These are phyloP conservation scores for Diaporthe helianthi DNA, from an alignment of 2,329 filamentous ascomycete species.

Conservation along the genomic window DNA sequence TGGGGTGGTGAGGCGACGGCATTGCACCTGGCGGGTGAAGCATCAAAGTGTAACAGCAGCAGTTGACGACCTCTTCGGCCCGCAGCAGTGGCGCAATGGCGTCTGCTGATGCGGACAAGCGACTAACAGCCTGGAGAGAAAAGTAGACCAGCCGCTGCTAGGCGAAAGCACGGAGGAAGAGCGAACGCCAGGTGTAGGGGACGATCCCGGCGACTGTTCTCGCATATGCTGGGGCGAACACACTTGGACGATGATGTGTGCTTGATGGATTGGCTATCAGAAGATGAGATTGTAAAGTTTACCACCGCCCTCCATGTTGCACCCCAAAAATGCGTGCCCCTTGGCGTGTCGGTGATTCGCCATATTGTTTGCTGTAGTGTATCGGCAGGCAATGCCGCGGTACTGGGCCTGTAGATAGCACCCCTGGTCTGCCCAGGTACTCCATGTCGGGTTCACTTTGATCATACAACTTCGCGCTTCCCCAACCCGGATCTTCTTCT, in stretches of 20 bases:
- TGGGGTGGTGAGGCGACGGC: background rate
- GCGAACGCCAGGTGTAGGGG: background rate
- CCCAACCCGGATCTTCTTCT: background rate
- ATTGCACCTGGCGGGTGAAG: background rate
- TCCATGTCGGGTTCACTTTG: background rate
- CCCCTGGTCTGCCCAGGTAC: background rate
- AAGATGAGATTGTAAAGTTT: background rate
- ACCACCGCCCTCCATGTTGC: background rate
- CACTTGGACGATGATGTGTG: background rate
- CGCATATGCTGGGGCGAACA: background rate
- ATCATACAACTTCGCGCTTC: background rate
- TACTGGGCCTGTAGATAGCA: conserved; percentile 1
- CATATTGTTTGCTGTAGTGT: background rate
- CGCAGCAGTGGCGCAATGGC: background rate
- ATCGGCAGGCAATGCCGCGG: conserved; percentile 19
- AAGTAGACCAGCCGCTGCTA: background rate
- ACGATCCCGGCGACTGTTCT: background rate
- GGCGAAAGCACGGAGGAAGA: background rate
- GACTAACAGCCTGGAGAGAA: background rate
- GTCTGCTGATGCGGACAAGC: background rate
- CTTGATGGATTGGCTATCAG: conserved; percentile 11
- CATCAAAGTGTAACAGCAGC: background rate
- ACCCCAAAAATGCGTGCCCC: background rate
- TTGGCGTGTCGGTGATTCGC: conserved; percentile 11
- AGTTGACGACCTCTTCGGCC: background rate